A percentile compares a stretch with the other conserved stretches of the same genome.
These are phyloP conservation scores for Schoenoplectus triqueter DNA, from an alignment of 202 grass and related monocot genomes.

Conservation along the genomic window DNA sequence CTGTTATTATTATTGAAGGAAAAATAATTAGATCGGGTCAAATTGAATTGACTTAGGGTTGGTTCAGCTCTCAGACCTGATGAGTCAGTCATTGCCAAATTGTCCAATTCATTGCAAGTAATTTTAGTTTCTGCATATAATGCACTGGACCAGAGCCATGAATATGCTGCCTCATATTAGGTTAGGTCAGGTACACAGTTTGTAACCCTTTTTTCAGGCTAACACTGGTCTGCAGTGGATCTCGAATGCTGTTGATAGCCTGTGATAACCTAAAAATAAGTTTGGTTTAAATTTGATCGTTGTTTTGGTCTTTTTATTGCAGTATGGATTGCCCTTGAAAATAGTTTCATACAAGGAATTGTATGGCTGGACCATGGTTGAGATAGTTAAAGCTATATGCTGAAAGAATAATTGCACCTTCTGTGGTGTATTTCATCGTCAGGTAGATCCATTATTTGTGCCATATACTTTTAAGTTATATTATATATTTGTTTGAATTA, in stretches of 20 bases:
- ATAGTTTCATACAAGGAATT: conserved; percentile 98
- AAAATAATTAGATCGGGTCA: background rate
- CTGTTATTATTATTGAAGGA: too few species aligned
- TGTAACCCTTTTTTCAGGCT: conserved; percentile 1
- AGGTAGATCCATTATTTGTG: conserved; percentile 54
- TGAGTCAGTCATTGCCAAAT: background rate
- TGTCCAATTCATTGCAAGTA: background rate
- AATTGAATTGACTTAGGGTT: background rate
- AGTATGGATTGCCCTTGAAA: conserved; percentile 90
- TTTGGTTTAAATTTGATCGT: background rate
- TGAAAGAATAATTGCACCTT: conserved; percentile 97
- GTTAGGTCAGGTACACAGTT: background rate
- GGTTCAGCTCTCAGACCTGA: background rate
- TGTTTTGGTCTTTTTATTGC: conserved; percentile 33
- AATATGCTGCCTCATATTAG: background rate
- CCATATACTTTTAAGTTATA: background rate
- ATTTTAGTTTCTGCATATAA: background rate
- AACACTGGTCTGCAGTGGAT: background rate
- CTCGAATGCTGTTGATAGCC: background rate
- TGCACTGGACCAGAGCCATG: background rate
- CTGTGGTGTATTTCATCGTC: conserved; percentile 91
- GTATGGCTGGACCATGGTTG: conserved; percentile 99
- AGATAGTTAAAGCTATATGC: conserved; percentile 93
- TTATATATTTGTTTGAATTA: conserved; percentile 24
- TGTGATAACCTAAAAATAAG: background rate